Conservation (phyloP, 768 basidiomycete species). For the Hygrophorus russula region DNA sequence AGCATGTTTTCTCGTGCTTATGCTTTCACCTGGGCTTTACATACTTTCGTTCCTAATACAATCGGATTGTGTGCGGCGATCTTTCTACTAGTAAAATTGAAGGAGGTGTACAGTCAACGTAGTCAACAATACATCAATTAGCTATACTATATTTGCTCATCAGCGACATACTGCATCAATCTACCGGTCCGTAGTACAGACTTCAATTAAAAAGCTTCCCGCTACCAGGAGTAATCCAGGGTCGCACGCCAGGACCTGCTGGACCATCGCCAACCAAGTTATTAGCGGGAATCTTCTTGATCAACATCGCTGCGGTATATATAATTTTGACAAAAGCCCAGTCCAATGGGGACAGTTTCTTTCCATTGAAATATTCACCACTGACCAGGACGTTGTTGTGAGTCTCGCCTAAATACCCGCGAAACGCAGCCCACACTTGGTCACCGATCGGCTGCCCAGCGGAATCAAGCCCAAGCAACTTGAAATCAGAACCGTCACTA, state of each 20-base stretch:
- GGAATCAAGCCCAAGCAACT: constrained; percentile 1
- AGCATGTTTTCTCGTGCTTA: neutral
- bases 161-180: no score
- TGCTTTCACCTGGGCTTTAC: neutral
- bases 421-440: constrained; percentile 2
- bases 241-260: neutral
- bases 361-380: neutral
- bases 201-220: neutral
- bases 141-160: no score
- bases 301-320: neutral
- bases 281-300: constrained; percentile 3
- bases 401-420: neutral
- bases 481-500: constrained; percentile 3
- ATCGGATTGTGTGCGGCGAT: no score
- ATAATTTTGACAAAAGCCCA: constrained; percentile 1
- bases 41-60: neutral
- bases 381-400: constrained; percentile 1
- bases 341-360: neutral
- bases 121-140: no score
- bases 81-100: no score
- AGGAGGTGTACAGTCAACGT: no score
- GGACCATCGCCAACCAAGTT: constrained; percentile 1
- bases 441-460: neutral
- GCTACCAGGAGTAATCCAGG: constrained; percentile 1
- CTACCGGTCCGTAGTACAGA: no score